Evolutionary conservation across 345 rosid genomes (phyloP).

Genomic region (Eucalyptus curtisii): DNA sequence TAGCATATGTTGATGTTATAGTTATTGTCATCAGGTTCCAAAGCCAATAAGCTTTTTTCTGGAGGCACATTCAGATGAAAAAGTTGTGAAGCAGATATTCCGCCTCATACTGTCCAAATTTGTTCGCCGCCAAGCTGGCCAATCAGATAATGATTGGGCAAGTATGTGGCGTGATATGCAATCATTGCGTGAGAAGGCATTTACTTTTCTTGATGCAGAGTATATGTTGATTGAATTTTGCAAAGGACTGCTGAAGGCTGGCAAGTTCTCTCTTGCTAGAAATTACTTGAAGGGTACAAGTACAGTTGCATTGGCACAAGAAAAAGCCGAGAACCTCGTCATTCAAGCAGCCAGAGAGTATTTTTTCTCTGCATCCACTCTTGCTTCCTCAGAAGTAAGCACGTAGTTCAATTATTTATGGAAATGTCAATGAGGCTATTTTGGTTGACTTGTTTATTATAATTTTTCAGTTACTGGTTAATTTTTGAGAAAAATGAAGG

Average conservation of each 20-base stretch:
- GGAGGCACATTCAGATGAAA: conserved; percentile 74
- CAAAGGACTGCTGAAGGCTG: conserved; percentile 94
- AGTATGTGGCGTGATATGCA: conserved; percentile 96
- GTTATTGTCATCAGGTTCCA: conserved; percentile 54
- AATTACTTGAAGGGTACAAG: conserved; percentile 89
- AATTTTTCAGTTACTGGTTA: not conserved
- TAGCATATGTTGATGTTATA: not conserved
- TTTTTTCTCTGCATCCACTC: conserved; percentile 90
- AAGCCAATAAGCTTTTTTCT: conserved; percentile 69
- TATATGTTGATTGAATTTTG: conserved; percentile 86
- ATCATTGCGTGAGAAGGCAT: conserved; percentile 72
- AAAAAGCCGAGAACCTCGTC: conserved; percentile 88
- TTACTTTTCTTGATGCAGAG: conserved; percentile 82
- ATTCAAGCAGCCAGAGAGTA: conserved; percentile 92
- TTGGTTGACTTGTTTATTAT: not conserved
- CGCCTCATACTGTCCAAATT: conserved; percentile 93
- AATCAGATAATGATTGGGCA: conserved; percentile 97
- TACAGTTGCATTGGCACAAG: conserved; percentile 63
- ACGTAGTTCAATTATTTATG: not conserved
- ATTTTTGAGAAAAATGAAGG: not conserved
- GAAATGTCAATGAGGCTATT: not conserved
- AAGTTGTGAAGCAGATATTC: conserved; percentile 80
- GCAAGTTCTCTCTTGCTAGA: conserved; percentile 94
- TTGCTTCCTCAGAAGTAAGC: conserved; percentile 80
- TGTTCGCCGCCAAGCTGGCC: conserved; percentile 69